Evolutionary conservation across 2,329 filamentous ascomycete species (phyloP), one percentile per base, ranked within the genome.

Genomic region (Sarocladiaceae sp.): DNA sequence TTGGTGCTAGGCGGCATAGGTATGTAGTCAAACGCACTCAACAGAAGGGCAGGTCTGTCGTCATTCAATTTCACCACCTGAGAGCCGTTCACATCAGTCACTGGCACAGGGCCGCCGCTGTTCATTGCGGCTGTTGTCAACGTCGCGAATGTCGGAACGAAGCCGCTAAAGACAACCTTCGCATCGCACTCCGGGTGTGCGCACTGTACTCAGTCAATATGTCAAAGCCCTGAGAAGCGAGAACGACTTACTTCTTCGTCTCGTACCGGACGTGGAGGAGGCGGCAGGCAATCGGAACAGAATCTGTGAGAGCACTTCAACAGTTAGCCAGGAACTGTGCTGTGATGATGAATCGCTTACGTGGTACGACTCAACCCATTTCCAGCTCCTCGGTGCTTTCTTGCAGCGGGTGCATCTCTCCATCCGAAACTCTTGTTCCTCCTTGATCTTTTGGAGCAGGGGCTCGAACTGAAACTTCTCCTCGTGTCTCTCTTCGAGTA

Each of bases 291-390:
- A 0, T 3, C 2, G 0, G 2, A 1, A 51, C 70, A 72, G 31
- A 64, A 69, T 1, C 63, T 20, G 44, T 73, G 69, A 0, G 55
- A 52, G 25, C 70, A 72, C 69, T 69, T 11, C 15, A 1, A 11
- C 23, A 1, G 12, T 62, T 31, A 66, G 56, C 20, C 10, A n/a
- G n/a, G n/a, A n/a, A n/a, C n/a, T n/a, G n/a, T n/a, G n/a, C n/a
- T n/a, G n/a, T n/a, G n/a, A n/a, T n/a, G n/a, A n/a, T 5, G 11
- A 20, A 12, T 31, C 17, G 7, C 44, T 31, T 17, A 48, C 44
- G 33, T 48, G 22, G 11, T 20, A 13, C 15, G 44, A 48, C 22
- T 60, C 47, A 46, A 64, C 59, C 12, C 40, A 44, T 17, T 44
- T 44, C 40, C 22, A 44, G 3, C 13, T 3, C 22, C 7, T 4